Conservation (phyloP, 2,329 filamentous ascomycete genomes). For the Stylonectria norvegica region DNA sequence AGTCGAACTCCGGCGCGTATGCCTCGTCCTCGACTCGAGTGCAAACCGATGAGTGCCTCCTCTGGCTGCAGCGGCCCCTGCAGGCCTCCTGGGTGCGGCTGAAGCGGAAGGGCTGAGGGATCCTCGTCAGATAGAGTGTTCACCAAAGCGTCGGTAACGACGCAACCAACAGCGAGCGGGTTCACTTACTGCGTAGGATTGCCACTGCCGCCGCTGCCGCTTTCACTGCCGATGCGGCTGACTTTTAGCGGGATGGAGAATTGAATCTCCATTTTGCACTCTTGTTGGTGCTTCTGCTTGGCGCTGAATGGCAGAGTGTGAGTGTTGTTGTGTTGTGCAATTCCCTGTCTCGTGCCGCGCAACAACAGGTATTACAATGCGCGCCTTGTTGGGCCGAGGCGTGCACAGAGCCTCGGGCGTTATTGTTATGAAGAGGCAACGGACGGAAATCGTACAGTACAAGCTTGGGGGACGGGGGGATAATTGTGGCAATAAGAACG, state of each 20-base stretch:
- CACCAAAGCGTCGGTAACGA: conserved; percentile 7
- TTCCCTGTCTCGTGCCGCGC: too few relatives aligned
- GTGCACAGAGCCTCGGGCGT: too few relatives aligned
- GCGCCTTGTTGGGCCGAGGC: too few relatives aligned
- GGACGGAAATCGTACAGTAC: too few relatives aligned
- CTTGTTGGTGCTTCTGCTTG: not conserved
- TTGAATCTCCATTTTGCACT: conserved; percentile 35
- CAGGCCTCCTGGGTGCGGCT: conserved; percentile 13
- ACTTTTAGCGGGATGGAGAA: conserved; percentile 33
- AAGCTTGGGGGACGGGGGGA: too few relatives aligned
- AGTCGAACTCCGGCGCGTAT: conserved; percentile 37
- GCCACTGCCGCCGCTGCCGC: not conserved
- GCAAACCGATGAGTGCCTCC: conserved; percentile 37
- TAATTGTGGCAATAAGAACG: too few relatives aligned
- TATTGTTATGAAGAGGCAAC: too few relatives aligned
- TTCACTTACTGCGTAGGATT: not conserved
- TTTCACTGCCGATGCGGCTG: conserved; percentile 14
- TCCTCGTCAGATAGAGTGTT: conserved; percentile 9
- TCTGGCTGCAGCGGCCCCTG: conserved; percentile 16
- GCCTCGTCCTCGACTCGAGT: conserved; percentile 35
- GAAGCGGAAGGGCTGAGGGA: conserved; percentile 17
- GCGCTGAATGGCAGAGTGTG: too few relatives aligned
- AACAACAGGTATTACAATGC: too few relatives aligned
- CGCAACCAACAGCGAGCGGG: not conserved
- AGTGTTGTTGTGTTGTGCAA: too few relatives aligned